Conservation (phyloP, 345 rosid species). For the Moricandia moricandioides region DNA sequence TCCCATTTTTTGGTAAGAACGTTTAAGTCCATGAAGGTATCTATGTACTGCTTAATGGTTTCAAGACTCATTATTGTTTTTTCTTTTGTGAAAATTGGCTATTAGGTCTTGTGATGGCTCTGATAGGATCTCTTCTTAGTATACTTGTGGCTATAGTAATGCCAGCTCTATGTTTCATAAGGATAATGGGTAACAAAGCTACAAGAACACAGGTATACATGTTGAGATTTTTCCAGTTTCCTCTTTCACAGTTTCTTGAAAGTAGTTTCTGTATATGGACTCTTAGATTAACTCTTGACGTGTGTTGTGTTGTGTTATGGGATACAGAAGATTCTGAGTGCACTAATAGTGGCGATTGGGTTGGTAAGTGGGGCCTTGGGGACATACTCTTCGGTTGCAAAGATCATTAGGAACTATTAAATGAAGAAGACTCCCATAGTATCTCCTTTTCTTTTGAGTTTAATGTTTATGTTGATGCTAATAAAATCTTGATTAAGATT, state of each 20-base stretch:
- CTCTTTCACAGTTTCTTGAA: not conserved
- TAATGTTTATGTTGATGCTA: constrained; percentile 19
- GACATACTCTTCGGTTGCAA: constrained; percentile 54
- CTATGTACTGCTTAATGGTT: not conserved
- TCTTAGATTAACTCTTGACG: constrained; percentile 3
- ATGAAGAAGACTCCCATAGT: not conserved
- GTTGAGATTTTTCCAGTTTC: not conserved
- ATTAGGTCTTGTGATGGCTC: constrained; percentile 82
- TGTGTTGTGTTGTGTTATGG: not conserved
- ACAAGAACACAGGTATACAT: constrained; percentile 56
- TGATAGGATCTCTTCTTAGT: constrained; percentile 85
- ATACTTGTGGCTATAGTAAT: constrained; percentile 75
- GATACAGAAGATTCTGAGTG: constrained; percentile 52
- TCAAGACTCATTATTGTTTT: not conserved
- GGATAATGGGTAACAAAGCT: constrained; percentile 67
- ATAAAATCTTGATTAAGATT: constrained; percentile 18
- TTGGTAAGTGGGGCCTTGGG: constrained; percentile 56
- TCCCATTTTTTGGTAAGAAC: constrained; percentile 81
- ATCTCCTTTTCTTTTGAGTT: constrained; percentile 18
- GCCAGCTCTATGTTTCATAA: constrained; percentile 78
- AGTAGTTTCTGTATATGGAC: not conserved
- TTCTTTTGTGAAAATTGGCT: not conserved
- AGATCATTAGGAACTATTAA: constrained; percentile 43
- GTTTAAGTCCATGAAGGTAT: not conserved
- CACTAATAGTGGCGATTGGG: constrained; percentile 44